Conservation (phyloP, 257 asterid genomes). For the Solanum rostratum region DNA sequence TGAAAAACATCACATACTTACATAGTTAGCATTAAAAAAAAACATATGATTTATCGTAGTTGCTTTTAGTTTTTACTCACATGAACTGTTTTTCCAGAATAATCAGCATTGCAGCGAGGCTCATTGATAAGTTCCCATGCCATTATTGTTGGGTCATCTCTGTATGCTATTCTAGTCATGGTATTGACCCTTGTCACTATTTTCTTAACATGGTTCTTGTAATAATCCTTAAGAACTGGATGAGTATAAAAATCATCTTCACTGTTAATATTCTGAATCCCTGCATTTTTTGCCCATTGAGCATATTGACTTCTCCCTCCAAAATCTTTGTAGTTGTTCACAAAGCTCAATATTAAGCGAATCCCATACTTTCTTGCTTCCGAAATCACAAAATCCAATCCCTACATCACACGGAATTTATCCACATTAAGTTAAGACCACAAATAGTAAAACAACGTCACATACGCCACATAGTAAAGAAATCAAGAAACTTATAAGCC, state of each 20-base stretch:
- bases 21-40: neutral
- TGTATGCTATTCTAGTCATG: conserved; percentile 22
- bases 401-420: conserved; percentile 7
- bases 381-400: conserved; percentile 41
- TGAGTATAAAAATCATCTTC: conserved; percentile 46
- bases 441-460: too few species aligned
- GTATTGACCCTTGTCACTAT: conserved; percentile 32
- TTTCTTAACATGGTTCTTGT: conserved; percentile 31
- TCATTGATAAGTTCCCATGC: conserved; percentile 56
- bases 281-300: conserved; percentile 34
- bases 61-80: neutral
- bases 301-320: conserved; percentile 42
- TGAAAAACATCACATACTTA: neutral
- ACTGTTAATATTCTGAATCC: conserved; percentile 2
- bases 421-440: neutral
- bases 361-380: conserved; percentile 28
- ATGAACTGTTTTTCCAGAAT: conserved; percentile 27
- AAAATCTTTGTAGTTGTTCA: conserved; percentile 38
- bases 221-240: conserved; percentile 16
- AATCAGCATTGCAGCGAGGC: conserved; percentile 44
- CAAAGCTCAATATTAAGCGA: conserved; percentile 29
- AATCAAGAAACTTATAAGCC: neutral
- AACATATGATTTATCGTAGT: neutral
- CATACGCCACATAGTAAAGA: too few species aligned
- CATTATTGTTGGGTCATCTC: conserved; percentile 41